Evolutionary conservation across 2,329 filamentous ascomycete genomes (phyloP).

Genomic region (Aspergillus awamori): DNA sequence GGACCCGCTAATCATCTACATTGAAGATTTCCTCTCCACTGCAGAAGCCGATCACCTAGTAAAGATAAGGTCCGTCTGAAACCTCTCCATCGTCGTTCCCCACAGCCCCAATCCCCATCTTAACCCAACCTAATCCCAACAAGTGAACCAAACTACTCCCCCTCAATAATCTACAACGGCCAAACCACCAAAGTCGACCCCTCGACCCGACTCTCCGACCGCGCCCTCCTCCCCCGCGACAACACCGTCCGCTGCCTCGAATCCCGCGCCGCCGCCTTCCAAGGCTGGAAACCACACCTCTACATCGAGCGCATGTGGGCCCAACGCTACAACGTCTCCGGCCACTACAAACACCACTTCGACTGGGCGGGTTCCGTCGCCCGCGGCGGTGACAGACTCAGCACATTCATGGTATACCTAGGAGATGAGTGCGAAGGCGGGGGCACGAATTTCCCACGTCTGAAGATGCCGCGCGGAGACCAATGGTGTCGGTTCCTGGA

Average conservation of each 20-base stretch:
- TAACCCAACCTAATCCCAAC: not conserved
- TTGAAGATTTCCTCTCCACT: constrained; percentile 57
- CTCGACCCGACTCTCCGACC: constrained; percentile 56
- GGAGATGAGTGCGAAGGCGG: constrained; percentile 57
- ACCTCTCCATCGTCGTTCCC: not conserved
- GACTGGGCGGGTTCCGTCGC: constrained; percentile 56
- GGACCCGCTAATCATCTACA: constrained; percentile 61
- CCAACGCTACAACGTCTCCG: constrained; percentile 60
- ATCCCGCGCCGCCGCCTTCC: constrained; percentile 59
- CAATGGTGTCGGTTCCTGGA: constrained; percentile 63
- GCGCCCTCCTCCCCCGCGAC: constrained; percentile 51
- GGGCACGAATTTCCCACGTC: constrained; percentile 62
- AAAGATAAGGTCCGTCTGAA: constrained; percentile 51
- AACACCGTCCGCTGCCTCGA: constrained; percentile 61
- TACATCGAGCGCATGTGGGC: constrained; percentile 65
- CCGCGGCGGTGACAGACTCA: constrained; percentile 50
- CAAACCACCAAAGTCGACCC: constrained; percentile 52
- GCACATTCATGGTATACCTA: constrained; percentile 66
- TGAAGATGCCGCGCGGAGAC: constrained; percentile 47
- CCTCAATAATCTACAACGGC: constrained; percentile 58
- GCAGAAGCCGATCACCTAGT: constrained; percentile 56
- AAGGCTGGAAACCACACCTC: constrained; percentile 61
- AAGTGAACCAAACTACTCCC: constrained; percentile 50
- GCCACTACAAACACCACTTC: constrained; percentile 63
- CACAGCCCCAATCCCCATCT: not conserved